A percentile compares a stretch with the other conserved stretches of the same genome.
phyloP scores from a whole-genome alignment of 2,329 filamentous ascomycete species.

The Purpureocillium takamizusanense region DNA sequence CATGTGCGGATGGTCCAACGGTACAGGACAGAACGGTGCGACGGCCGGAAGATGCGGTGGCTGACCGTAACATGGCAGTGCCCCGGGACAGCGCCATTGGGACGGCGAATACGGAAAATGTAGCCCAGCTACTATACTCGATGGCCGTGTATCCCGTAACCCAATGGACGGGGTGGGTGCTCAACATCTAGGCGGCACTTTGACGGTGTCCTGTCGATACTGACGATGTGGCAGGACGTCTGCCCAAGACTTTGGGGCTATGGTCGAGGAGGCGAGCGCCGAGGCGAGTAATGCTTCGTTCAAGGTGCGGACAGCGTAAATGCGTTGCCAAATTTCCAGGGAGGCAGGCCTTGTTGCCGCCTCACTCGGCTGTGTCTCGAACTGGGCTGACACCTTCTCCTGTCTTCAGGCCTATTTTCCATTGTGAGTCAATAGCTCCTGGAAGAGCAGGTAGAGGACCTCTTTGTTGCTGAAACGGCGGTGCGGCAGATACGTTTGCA shows the following conservation, averaged over 20 bases:
- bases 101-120: slow-evolving; percentile 41
- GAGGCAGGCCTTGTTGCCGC: not conserved
- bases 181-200: not conserved
- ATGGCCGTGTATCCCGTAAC: slow-evolving; percentile 49
- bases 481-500: slow-evolving; percentile 46
- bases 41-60: not conserved
- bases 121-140: slow-evolving; percentile 44
- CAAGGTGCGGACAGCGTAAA: slow-evolving; percentile 35
- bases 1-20: slow-evolving; percentile 59
- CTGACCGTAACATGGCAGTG: slow-evolving; percentile 24
- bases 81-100: slow-evolving; percentile 44
- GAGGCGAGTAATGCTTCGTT: slow-evolving; percentile 45
- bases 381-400: not conserved
- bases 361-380: not conserved
- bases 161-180: slow-evolving; percentile 31
- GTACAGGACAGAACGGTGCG: slow-evolving; percentile 28
- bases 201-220: not conserved
- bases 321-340: not conserved
- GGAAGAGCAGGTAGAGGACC: no score
- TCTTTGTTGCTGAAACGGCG: not conserved
- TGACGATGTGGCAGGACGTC: slow-evolving; percentile 37
- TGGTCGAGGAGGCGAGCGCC: slow-evolving; percentile 44
- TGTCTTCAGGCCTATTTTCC: slow-evolving; percentile 51
- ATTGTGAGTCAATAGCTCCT: slow-evolving; percentile 33
- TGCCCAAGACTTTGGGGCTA: slow-evolving; percentile 45